Evolutionary conservation across 202 grass and related monocot species (phyloP).

Genomic region (Panicum hallii): DNA sequence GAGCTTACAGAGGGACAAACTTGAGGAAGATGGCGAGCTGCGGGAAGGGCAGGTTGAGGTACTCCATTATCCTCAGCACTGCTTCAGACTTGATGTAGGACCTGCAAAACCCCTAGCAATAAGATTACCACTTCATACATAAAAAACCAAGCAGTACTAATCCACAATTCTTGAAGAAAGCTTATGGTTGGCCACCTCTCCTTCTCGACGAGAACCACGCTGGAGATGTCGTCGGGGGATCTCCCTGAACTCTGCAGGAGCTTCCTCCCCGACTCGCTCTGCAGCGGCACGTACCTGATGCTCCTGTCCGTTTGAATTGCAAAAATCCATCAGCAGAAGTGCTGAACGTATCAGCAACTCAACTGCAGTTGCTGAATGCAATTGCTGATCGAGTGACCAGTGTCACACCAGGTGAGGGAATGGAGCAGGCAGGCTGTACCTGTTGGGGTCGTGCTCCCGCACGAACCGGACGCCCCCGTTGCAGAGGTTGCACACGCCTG

Average conservation of each 20-base stretch:
- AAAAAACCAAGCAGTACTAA: too few species aligned
- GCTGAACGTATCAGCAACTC: background rate
- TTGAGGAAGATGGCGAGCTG: constrained; percentile 75
- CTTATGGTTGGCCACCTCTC: constrained; percentile 50
- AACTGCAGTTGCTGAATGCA: background rate
- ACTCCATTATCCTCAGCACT: constrained; percentile 91
- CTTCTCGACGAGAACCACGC: constrained; percentile 88
- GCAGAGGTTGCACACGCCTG: constrained; percentile 94
- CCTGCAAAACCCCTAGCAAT: constrained; percentile 11
- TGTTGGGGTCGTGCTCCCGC: constrained; percentile 65
- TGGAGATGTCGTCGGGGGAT: constrained; percentile 84
- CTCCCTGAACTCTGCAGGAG: constrained; percentile 79
- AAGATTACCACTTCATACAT: background rate
- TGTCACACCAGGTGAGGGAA: background rate
- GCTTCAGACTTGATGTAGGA: constrained; percentile 96
- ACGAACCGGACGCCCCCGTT: constrained; percentile 87
- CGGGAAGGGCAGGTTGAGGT: constrained; percentile 82
- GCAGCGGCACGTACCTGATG: constrained; percentile 77
- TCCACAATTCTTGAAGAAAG: background rate
- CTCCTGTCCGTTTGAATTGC: constrained; percentile 38
- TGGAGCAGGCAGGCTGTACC: constrained; percentile 21
- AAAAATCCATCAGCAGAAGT: background rate
- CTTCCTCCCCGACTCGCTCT: constrained; percentile 82
- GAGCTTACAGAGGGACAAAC: constrained; percentile 69
- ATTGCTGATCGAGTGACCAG: background rate